phyloP scores from a whole-genome alignment of 2,329 filamentous ascomycete genomes.

The Geosmithia flava region DNA sequence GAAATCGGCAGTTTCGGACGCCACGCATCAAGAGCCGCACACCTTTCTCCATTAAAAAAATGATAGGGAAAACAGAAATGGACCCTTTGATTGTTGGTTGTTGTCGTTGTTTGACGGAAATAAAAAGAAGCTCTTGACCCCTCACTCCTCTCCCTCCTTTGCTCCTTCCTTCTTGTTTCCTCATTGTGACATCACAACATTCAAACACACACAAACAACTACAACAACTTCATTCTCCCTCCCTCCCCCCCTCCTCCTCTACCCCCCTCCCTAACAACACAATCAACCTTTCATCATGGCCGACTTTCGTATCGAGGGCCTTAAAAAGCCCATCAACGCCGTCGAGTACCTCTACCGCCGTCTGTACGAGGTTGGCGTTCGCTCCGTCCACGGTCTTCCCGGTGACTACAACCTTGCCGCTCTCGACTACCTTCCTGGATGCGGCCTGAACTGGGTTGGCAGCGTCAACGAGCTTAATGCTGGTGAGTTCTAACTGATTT shows the following conservation, averaged over 20 bases:
- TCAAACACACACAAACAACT: too few species aligned
- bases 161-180: background rate
- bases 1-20: too few species aligned
- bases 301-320: conserved; percentile 27
- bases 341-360: conserved; percentile 57
- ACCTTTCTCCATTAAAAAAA: too few species aligned
- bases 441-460: conserved; percentile 50
- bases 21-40: too few species aligned
- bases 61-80: too few species aligned
- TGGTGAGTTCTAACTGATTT: conserved; percentile 25
- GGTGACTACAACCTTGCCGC: conserved; percentile 62
- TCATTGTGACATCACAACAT: background rate
- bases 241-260: background rate
- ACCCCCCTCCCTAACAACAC: background rate
- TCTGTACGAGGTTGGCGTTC: conserved; percentile 50
- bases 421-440: conserved; percentile 51
- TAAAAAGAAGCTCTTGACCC: background rate
- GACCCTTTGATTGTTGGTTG: background rate
- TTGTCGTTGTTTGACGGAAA: background rate
- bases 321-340: conserved; percentile 42
- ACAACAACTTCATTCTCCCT: background rate
- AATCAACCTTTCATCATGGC: conserved; percentile 10
- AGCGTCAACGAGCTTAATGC: conserved; percentile 66
- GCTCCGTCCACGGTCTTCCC: conserved; percentile 56
- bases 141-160: background rate